Evolutionary conservation across 1,139 yeast genomes (phyloP).

Genomic region (Yamadazyma sp.): DNA sequence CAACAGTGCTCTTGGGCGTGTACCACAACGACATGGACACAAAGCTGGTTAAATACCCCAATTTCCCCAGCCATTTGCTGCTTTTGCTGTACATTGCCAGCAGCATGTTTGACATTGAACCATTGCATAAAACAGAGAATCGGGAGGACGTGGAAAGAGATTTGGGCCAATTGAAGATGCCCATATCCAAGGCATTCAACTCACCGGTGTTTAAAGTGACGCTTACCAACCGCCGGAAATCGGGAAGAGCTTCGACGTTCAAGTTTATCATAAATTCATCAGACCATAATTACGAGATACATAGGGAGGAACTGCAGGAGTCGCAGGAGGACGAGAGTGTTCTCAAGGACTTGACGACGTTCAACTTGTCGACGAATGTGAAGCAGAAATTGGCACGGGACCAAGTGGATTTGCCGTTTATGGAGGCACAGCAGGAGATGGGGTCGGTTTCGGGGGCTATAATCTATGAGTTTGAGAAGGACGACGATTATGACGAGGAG

Average conservation of each 20-base stretch:
- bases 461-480: conserved; percentile 84
- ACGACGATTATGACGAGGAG: conserved; percentile 92
- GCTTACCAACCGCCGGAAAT: conserved; percentile 71
- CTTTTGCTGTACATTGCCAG: conserved; percentile 70
- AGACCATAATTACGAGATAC: conserved; percentile 50
- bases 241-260: conserved; percentile 74
- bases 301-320: conserved; percentile 24
- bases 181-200: conserved; percentile 47
- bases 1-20: conserved; percentile 55
- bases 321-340: conserved; percentile 41
- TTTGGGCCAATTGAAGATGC: conserved; percentile 46
- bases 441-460: conserved; percentile 85
- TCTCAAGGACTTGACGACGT: conserved; percentile 77
- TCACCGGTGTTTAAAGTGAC: conserved; percentile 43
- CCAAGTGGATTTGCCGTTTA: conserved; percentile 82
- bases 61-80: conserved; percentile 53
- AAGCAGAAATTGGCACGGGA: conserved; percentile 78
- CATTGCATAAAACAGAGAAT: conserved; percentile 26
- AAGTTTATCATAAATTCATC: conserved; percentile 51
- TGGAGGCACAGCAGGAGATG: conserved; percentile 78
- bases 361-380: conserved; percentile 72
- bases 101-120: conserved; percentile 60
- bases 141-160: conserved; percentile 51
- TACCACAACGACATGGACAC: conserved; percentile 50
- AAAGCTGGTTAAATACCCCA: conserved; percentile 14